Base-by-base conservation (phyloP, 2,329 filamentous ascomycete species). In the Botrytis fabae region DNA sequence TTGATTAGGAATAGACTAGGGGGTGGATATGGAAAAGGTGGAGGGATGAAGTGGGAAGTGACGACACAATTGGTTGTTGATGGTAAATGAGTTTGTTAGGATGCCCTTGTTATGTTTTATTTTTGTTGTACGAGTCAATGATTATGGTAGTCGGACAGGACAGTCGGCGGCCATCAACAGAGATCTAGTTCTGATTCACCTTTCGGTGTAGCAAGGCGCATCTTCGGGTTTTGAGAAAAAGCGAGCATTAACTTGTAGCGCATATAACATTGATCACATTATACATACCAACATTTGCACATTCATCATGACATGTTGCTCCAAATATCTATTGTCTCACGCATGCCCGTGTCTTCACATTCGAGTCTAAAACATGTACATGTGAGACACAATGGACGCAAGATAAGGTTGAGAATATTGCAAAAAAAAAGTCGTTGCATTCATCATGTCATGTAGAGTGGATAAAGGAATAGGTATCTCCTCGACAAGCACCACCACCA, bases 31-130 rank as follows among this genome's bases (percentile, higher is more conserved):
- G 95, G 95, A 14, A 88, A 89, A 61, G 92, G 92, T 7, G 90
- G 89, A 22, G 92, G 91, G 54, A 86, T 96, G 80, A 91, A 91
- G 79, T 99, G 96, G 96, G 96, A 99, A 83, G 93, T 98, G 22
- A 97, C 93, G 64, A 86, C 97, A 70, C 94, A 98, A 84, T 90
- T 94, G 80, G 77, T 76, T 40, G 51, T 78, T 57, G 80, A 80
- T 72, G 75, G 76, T 65, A 75, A 73, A 74, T 75, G 48, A 73
- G 16, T 20, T 48, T 40, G 10, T 42, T 20, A 25, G n/a, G 57
- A n/a, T 38, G 40, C 25, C 22, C 20, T 14, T 14, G 38, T 54
- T 16, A 40, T 48, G 25, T 73, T 16, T 20, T 40, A 57, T 51
- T 35, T 18, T 20, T 48, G 5, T 44, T 62, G 12, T 48, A 64